These are phyloP conservation scores for Stephania japonica DNA, from an alignment of 164 flowering plant genomes.

Conservation along the genomic window DNA sequence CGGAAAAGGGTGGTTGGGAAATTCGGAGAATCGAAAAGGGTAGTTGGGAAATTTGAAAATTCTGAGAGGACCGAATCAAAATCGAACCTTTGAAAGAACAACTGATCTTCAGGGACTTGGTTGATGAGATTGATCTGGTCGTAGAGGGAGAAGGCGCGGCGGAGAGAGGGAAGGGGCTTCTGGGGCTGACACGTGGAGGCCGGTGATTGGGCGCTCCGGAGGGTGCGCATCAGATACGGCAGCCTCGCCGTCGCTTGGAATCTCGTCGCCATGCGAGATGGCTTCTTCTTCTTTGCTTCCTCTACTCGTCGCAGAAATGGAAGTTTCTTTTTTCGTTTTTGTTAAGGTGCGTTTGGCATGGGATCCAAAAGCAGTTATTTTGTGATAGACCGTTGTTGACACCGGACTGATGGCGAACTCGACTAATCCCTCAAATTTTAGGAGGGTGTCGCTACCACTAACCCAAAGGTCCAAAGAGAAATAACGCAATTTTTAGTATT, in stretches of 20 bases:
- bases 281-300: neutral
- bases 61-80: neutral
- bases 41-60: neutral
- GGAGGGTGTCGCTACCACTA: too few species aligned
- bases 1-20: neutral
- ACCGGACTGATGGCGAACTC: too few species aligned
- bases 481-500: too few species aligned
- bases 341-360: too few species aligned
- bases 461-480: too few species aligned
- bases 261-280: conserved; percentile 30
- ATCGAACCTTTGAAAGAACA: conserved; percentile 70
- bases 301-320: neutral
- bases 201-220: conserved; percentile 27
- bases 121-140: conserved; percentile 95
- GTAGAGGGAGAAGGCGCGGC: conserved; percentile 89
- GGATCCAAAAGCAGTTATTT: too few species aligned
- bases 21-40: neutral
- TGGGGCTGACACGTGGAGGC: conserved; percentile 5
- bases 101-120: conserved; percentile 79
- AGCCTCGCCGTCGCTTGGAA: conserved; percentile 45
- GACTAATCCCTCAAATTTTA: too few species aligned
- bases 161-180: conserved; percentile 53
- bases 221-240: conserved; percentile 47
- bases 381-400: too few species aligned
- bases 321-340: too few species aligned